Conservation (phyloP, 768 basidiomycete genomes). For the Russula ochroleuca region DNA sequence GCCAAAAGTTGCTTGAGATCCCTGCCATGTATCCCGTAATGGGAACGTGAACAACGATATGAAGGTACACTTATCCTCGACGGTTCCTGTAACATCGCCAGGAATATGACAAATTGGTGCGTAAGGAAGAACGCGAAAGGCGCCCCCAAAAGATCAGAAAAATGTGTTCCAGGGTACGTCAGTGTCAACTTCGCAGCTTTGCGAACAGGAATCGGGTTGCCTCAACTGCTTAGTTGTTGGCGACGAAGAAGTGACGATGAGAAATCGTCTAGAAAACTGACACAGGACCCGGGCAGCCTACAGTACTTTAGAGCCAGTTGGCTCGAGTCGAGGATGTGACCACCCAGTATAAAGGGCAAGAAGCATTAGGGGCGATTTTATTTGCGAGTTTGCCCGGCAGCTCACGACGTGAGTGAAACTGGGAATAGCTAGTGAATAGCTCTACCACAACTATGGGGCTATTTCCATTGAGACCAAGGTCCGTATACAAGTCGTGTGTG, state of each 20-base stretch:
- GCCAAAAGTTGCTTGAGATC: too few relatives aligned
- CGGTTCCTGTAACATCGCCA: background rate
- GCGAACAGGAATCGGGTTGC: background rate
- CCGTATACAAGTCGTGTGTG: background rate
- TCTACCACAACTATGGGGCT: too few relatives aligned
- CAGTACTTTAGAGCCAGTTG: background rate
- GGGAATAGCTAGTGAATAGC: too few relatives aligned
- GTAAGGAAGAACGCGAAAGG: background rate
- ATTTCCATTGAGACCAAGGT: background rate
- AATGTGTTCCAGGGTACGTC: too few relatives aligned
- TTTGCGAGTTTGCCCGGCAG: background rate
- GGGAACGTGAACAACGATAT: too few relatives aligned
- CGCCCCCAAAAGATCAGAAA: background rate
- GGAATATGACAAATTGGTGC: background rate
- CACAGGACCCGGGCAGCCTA: background rate
- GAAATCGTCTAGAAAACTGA: background rate
- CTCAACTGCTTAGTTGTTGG: background rate
- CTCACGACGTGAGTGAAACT: background rate
- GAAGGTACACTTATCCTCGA: background rate
- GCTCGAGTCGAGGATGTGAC: background rate
- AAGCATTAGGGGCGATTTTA: background rate
- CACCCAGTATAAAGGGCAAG: background rate
- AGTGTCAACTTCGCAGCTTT: background rate
- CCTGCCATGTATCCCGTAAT: too few relatives aligned
- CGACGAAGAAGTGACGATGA: background rate